Evolutionary conservation across 2,329 filamentous ascomycete species (phyloP).

Genomic region (Lasiodiplodia theobromae): DNA sequence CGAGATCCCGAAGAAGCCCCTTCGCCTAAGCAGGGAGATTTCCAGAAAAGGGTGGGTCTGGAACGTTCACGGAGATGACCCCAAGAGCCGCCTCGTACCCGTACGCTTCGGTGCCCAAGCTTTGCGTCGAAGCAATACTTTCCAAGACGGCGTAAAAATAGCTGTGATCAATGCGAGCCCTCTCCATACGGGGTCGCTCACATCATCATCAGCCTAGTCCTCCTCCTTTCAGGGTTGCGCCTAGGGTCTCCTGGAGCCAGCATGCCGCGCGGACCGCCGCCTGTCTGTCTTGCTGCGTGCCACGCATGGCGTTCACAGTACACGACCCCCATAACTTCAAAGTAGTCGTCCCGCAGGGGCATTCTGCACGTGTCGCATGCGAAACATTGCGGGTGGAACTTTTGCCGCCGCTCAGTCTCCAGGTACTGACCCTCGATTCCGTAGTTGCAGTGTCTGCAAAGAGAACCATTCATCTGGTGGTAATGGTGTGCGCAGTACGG

Average conservation of each 20-base stretch:
- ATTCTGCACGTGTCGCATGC: constrained; percentile 79
- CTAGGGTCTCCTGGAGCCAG: constrained; percentile 47
- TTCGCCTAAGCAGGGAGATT: constrained; percentile 14
- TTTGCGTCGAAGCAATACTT: constrained; percentile 11
- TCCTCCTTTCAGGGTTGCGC: constrained; percentile 56
- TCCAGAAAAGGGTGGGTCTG: constrained; percentile 18
- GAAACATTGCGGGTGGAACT: constrained; percentile 89
- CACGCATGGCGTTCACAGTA: constrained; percentile 91
- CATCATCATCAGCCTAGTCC: constrained; percentile 62
- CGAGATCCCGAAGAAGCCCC: constrained; percentile 11
- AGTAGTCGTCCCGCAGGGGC: constrained; percentile 83
- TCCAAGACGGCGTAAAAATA: constrained; percentile 18
- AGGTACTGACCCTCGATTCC: constrained; percentile 96
- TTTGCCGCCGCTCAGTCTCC: constrained; percentile 77
- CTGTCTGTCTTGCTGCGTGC: constrained; percentile 55
- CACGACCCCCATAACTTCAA: constrained; percentile 79
- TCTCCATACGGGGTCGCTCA: constrained; percentile 19
- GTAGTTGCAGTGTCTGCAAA: constrained; percentile 78
- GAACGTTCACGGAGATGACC: constrained; percentile 19
- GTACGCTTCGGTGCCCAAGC: constrained; percentile 14
- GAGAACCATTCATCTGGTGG: constrained; percentile 85
- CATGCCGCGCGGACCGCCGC: constrained; percentile 34
- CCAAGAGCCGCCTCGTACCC: constrained; percentile 10
- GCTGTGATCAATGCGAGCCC: constrained; percentile 9
- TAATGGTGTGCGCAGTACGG: constrained; percentile 95